Evolutionary conservation across 1,284 basidiomycete species (phyloP), one percentile per base, ranked within the genome.

Genomic region (Agroathelia rolfsii): DNA sequence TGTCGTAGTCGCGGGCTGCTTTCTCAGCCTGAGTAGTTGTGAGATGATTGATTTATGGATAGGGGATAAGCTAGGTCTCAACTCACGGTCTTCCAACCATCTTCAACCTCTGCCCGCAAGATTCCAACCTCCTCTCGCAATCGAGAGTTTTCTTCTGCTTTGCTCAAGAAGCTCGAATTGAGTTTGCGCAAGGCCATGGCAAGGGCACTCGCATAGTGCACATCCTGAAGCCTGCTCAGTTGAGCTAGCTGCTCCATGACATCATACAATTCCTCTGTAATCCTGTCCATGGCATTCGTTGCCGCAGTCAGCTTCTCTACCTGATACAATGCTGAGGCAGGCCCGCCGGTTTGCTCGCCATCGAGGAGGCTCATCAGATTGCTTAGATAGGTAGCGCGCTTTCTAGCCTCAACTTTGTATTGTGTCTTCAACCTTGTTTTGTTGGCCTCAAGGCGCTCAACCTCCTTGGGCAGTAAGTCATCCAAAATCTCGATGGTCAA

Each of bases 181-280:
- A 87, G 62, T 58, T 87, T 86, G 37, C 79, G 64, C 39, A 87
- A 55, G 0, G 79, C 82, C 70, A 87, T 72, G 18, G 79, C 70
- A 5, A 87, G 61, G 8, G 84, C 82, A 43, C 80, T 83, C 11
- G 66, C 61, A 14, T 64, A 69, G 50, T 87, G 83, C 8, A 72
- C 59, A 23, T 80, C 75, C 6, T 62, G 58, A 38, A 86, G 47
- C 18, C 63, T 64, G 18, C 56, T 59, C 35, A 86, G 58, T 46
- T 83, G 76, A 1, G 68, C 57, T 11, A 81, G 56, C 48, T 82
- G 78, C 37, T 73, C 67, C 27, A 72, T 69, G 13, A 66, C 55
- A 15, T 56, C 63, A 47, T 82, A 75, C 25, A 85, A 56, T 37
- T 77, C 75, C 43, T 84, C 76, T 1, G 74, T 59, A 5, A 78